A percentile compares a stretch with the other conserved stretches of the same genome.
phyloP scores from a whole-genome alignment of 805 yeast species.

The Saccharomycopsis sp. region DNA sequence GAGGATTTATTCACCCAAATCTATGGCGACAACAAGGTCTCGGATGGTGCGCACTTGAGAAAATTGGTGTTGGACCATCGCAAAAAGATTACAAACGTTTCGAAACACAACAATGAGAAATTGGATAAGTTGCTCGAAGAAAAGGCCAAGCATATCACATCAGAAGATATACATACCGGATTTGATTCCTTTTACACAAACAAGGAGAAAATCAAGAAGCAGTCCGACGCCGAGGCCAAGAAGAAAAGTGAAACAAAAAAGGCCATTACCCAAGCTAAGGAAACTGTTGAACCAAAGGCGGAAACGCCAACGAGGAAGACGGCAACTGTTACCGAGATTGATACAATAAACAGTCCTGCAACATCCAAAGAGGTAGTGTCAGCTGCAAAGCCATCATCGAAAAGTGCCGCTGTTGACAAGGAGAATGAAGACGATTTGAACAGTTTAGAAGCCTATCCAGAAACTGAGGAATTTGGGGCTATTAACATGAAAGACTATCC shows the following conservation, averaged over 20 bases:
- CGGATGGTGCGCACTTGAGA: conserved; percentile 36
- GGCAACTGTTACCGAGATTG: conserved; percentile 24
- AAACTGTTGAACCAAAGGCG: not conserved
- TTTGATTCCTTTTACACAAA: conserved; percentile 43
- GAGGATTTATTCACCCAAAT: conserved; percentile 81
- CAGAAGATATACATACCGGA: conserved; percentile 88
- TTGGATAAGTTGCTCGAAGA: conserved; percentile 61
- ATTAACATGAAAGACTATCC: conserved; percentile 41
- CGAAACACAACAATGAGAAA: conserved; percentile 55
- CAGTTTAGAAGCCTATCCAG: conserved; percentile 48
- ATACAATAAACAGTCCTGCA: conserved; percentile 27
- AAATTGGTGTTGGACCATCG: conserved; percentile 51
- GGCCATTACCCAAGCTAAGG: conserved; percentile 5
- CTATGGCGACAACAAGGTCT: conserved; percentile 42
- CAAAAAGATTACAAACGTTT: conserved; percentile 57
- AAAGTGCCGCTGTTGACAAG: conserved; percentile 3
- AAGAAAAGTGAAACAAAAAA: conserved; percentile 29
- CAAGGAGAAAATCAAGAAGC: conserved; percentile 16
- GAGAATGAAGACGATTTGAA: conserved; percentile 28
- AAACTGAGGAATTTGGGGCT: conserved; percentile 56
- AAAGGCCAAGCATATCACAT: conserved; percentile 65
- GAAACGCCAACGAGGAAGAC: not conserved
- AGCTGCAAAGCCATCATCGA: conserved; percentile 8
- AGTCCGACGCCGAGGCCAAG: conserved; percentile 57
- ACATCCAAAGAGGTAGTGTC: conserved; percentile 15